Evolutionary conservation across 108 stramenopile genomes (phyloP).

Genomic region (Cyclotella atomus): DNA sequence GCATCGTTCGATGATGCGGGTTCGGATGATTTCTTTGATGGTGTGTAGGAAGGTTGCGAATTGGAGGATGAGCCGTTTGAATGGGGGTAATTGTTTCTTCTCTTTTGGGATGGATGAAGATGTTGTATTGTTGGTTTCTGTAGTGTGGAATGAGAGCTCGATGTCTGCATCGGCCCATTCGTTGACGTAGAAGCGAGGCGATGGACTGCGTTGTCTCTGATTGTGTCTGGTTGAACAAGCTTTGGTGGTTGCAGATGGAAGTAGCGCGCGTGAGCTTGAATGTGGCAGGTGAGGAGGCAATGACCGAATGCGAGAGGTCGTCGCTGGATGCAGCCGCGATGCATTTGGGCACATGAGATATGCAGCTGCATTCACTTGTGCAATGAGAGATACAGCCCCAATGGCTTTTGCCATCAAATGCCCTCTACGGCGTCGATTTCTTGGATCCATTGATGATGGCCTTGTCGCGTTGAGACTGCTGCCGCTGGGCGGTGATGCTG

Average conservation of each 20-base stretch:
- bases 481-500: too few relatives aligned
- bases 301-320: too few relatives aligned
- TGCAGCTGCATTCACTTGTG: background rate
- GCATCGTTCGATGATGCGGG: slow-evolving; percentile 33
- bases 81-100: background rate
- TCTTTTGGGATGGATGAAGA: background rate
- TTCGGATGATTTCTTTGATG: slow-evolving; percentile 11
- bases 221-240: background rate
- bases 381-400: background rate
- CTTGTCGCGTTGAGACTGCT: too few relatives aligned
- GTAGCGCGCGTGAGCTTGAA: background rate
- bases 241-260: background rate
- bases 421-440: too few relatives aligned
- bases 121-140: slow-evolving; percentile 2
- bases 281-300: too few relatives aligned
- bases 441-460: too few relatives aligned
- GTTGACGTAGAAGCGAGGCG: slow-evolving; percentile 23
- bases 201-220: background rate
- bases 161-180: slow-evolving; percentile 40
- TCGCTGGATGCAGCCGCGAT: background rate
- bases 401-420: background rate
- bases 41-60: background rate
- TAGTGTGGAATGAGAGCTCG: slow-evolving; percentile 24
- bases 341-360: background rate
- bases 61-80: slow-evolving; percentile 1